Conservation (phyloP, 768 basidiomycete genomes). For the Lactarius indigo region DNA sequence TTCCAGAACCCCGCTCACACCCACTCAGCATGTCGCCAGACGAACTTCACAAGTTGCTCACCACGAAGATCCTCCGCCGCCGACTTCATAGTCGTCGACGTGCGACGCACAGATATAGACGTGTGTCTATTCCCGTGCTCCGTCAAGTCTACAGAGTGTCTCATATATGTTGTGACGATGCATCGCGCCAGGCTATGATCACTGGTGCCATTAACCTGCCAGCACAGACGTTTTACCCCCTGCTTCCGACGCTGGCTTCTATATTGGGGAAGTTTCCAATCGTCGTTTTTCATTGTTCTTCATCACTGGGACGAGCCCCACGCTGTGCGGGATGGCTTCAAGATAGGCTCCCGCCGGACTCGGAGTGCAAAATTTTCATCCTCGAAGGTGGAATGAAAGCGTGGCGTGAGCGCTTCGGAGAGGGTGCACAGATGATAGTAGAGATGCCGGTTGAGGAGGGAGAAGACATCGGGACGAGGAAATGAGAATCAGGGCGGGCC, state of each 20-base stretch:
- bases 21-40: slow-evolving; percentile 26
- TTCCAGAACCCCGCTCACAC: slow-evolving; percentile 25
- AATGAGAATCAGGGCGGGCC: background rate
- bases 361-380: slow-evolving; percentile 23
- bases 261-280: slow-evolving; percentile 30
- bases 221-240: slow-evolving; percentile 42
- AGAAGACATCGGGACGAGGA: background rate
- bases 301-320: slow-evolving; percentile 27
- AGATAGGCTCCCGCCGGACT: slow-evolving; percentile 26
- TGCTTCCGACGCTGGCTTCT: slow-evolving; percentile 33
- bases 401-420: slow-evolving; percentile 28
- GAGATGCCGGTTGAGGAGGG: slow-evolving; percentile 47
- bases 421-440: slow-evolving; percentile 22
- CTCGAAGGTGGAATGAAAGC: slow-evolving; percentile 29
- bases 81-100: slow-evolving; percentile 38
- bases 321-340: slow-evolving; percentile 29
- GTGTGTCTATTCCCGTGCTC: slow-evolving; percentile 25
- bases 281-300: slow-evolving; percentile 31
- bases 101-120: slow-evolving; percentile 38
- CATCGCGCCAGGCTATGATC: slow-evolving; percentile 29
- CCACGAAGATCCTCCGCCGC: slow-evolving; percentile 23
- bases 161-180: background rate
- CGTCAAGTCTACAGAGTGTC: background rate
- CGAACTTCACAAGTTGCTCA: slow-evolving; percentile 29
- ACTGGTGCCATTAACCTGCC: slow-evolving; percentile 42